phyloP scores from a whole-genome alignment of 805 yeast species.

The Saccharomycopsis schoenii region DNA sequence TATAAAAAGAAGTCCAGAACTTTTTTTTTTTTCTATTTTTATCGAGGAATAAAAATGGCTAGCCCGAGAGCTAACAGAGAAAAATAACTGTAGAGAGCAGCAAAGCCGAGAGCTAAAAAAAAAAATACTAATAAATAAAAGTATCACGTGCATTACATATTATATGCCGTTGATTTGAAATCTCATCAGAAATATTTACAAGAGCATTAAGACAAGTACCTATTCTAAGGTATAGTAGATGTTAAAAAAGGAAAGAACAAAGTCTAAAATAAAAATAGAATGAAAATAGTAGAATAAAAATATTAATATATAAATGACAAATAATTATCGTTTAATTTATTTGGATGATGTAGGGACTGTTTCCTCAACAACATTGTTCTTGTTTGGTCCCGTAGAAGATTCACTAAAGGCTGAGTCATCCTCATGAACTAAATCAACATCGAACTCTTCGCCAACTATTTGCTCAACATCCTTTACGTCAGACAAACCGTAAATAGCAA shows the following conservation, averaged over 20 bases:
- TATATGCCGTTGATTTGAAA: no score
- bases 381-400: neutral
- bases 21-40: neutral
- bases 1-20: neutral
- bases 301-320: neutral
- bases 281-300: neutral
- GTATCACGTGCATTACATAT: no score
- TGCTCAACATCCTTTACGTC: conserved; percentile 66
- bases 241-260: no score
- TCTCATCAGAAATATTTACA: no score
- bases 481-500: conserved; percentile 76
- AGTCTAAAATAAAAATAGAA: no score
- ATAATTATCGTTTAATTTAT: neutral
- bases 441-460: conserved; percentile 47
- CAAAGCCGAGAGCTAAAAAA: no score
- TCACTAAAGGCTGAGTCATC: neutral
- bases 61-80: no score
- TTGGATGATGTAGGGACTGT: neutral
- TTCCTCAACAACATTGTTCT: neutral
- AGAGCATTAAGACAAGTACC: no score
- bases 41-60: no score
- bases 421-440: conserved; percentile 22
- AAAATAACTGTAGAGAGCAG: no score
- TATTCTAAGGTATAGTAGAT: no score
- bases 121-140: no score